A percentile compares a stretch with the other conserved stretches of the same genome.
phyloP scores from a whole-genome alignment of 768 basidiomycete species.

The Exsudoporus frostii region DNA sequence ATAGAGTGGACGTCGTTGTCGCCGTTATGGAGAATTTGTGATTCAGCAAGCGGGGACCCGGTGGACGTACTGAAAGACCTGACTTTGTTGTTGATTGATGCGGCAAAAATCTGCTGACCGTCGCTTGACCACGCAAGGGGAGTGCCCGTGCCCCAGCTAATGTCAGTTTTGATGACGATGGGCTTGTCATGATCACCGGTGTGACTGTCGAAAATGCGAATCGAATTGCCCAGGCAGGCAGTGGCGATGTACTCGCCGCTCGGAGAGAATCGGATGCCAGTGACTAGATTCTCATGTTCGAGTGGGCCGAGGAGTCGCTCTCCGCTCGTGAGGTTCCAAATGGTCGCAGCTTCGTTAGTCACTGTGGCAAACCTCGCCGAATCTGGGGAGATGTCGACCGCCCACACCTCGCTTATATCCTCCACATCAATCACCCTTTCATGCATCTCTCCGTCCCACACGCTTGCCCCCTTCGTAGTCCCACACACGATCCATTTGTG shows the following conservation, averaged over 20 bases:
- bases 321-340: not conserved
- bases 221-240: not conserved
- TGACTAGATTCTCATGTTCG: accelerated
- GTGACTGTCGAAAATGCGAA: not conserved
- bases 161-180: not conserved
- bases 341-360: not conserved
- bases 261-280: not conserved
- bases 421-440: too few relatives aligned
- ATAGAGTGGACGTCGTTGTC: not conserved
- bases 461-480: too few relatives aligned
- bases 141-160: accelerated
- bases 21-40: not conserved
- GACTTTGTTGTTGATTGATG: not conserved
- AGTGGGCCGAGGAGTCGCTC: not conserved
- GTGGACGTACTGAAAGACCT: not conserved
- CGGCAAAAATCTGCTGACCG: not conserved
- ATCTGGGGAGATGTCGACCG: not conserved
- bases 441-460: too few relatives aligned
- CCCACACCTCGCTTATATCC: too few relatives aligned
- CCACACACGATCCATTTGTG: too few relatives aligned
- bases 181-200: accelerated
- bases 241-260: not conserved
- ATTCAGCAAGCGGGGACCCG: not conserved
- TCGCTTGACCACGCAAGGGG: not conserved
- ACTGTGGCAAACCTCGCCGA: not conserved